Evolutionary conservation across 2,329 filamentous ascomycete species (phyloP), one percentile per base, ranked within the genome.

Genomic region (Alternaria tenuissima): DNA sequence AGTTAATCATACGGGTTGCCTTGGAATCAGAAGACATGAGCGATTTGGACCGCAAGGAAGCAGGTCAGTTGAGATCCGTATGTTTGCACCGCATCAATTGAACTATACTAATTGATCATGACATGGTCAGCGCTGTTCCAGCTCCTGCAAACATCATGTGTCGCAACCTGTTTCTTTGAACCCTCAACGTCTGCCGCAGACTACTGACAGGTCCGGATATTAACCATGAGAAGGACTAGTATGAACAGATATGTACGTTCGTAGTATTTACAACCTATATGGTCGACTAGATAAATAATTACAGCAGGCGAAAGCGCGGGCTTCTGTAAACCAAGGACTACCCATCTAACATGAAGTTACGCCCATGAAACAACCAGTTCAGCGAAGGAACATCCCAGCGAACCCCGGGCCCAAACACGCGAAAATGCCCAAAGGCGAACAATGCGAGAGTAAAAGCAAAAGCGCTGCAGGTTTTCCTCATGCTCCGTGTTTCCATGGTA

Each of bases 341-440:
- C 46, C 30, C 46, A 26, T 49, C 46, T 36, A 36, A 36, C 32
- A 49, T 49, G 14, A 49, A 36, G 48, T 53, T 26, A 22, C 39
- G 18, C 38, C 24, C 14, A 57, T 57, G 48, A 57, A 57, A 58
- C 49, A 48, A 49, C 46, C 49, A 47, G 49, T 22, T 36, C 26
- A 26, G 22, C 46, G 16, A 32, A 57, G 55, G 55, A 41, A 54
- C 48, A 58, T 58, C 49, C 55, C 34, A 34, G 49, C 8, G 24
- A 49, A 38, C 32, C 32, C 30, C 36, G n/a, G 24, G 14, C 18
- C 18, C 26, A 52, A 32, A 38, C 39, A 26, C 30, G 39, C 39
- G 41, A 53, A 26, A 26, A 26, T 28, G 12, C n/a, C 48, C 14
- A 28, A 55, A 47, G 8, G 22, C 22, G 28, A 51, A 16, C 44